A percentile compares a stretch with the other conserved stretches of the same genome.
Evolutionary conservation across 257 asterid genomes (phyloP).

Genomic region (Fraxinus cuspidata): DNA sequence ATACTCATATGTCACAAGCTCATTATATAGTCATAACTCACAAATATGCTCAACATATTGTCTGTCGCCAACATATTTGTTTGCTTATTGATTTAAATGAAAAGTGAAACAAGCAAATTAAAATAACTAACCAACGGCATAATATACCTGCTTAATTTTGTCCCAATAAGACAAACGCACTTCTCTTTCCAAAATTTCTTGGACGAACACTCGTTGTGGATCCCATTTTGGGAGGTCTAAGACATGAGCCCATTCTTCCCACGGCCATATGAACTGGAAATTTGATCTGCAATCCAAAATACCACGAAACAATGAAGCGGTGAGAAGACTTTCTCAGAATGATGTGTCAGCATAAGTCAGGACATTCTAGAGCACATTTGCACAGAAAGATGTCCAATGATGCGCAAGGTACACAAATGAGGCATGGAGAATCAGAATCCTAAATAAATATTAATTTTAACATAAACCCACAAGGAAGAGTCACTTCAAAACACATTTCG

Average conservation of each 20-base stretch:
- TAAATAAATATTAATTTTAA: neutral
- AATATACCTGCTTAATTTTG: slow-evolving; percentile 84
- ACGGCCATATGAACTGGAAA: slow-evolving; percentile 99
- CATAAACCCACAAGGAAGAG: neutral
- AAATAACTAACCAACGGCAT: slow-evolving; percentile 14
- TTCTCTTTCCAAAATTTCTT: slow-evolving; percentile 98
- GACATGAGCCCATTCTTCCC: slow-evolving; percentile 99
- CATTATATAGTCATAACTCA: neutral
- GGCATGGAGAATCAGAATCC: slow-evolving; percentile 6
- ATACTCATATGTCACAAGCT: neutral
- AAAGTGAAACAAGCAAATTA: neutral
- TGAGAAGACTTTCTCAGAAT: slow-evolving; percentile 1
- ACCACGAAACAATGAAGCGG: slow-evolving; percentile 11
- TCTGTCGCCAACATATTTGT: neutral
- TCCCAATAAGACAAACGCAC: slow-evolving; percentile 96
- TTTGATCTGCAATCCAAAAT: slow-evolving; percentile 65
- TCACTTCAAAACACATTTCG: slow-evolving; percentile 3
- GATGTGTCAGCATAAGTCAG: neutral
- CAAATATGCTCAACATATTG: slow-evolving; percentile 8
- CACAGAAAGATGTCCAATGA: slow-evolving; percentile 6
- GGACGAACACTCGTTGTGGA: slow-evolving; percentile 94
- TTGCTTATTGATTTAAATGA: neutral
- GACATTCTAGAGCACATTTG: slow-evolving; percentile 12
- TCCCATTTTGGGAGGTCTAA: slow-evolving; percentile 98
- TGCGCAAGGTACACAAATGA: neutral